Conservation (phyloP, 805 yeast species). For the Lipomyces mesembrius region DNA sequence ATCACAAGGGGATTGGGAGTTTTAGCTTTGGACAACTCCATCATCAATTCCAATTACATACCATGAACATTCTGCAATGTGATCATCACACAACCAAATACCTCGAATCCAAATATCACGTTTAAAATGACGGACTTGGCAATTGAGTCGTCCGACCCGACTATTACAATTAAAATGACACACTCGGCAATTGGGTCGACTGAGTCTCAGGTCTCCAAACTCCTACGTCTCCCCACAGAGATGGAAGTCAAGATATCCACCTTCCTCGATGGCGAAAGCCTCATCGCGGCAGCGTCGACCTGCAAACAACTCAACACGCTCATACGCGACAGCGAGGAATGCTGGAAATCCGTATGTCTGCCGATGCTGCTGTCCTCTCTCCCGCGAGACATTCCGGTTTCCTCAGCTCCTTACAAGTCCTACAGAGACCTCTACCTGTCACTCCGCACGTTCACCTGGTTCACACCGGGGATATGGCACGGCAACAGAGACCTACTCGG, state of each 20-base stretch:
- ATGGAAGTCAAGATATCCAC: constrained; percentile 26
- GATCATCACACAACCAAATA: too few species aligned
- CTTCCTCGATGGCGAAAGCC: constrained; percentile 29
- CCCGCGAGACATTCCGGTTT: constrained; percentile 5
- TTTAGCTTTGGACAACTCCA: too few species aligned
- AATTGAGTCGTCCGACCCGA: too few species aligned
- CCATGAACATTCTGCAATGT: too few species aligned
- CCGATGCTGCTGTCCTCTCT: constrained; percentile 25
- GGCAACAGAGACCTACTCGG: constrained; percentile 42
- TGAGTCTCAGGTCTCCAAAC: neutral
- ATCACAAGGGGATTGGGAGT: too few species aligned
- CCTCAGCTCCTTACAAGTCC: constrained; percentile 36
- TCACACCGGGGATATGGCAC: constrained; percentile 41
- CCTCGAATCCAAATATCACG: too few species aligned
- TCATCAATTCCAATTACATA: too few species aligned
- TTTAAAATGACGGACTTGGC: too few species aligned
- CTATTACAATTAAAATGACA: neutral
- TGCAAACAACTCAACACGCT: constrained; percentile 30
- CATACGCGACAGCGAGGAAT: constrained; percentile 24
- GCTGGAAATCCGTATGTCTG: constrained; percentile 37
- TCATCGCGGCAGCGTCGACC: constrained; percentile 30
- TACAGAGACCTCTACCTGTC: constrained; percentile 27
- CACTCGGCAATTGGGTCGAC: neutral
- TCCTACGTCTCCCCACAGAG: constrained; percentile 35
- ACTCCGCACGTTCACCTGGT: constrained; percentile 39